Evolutionary conservation across 768 basidiomycete genomes (phyloP), one percentile per base, ranked within the genome.

Genomic region (Clitopilus hobsonii): DNA sequence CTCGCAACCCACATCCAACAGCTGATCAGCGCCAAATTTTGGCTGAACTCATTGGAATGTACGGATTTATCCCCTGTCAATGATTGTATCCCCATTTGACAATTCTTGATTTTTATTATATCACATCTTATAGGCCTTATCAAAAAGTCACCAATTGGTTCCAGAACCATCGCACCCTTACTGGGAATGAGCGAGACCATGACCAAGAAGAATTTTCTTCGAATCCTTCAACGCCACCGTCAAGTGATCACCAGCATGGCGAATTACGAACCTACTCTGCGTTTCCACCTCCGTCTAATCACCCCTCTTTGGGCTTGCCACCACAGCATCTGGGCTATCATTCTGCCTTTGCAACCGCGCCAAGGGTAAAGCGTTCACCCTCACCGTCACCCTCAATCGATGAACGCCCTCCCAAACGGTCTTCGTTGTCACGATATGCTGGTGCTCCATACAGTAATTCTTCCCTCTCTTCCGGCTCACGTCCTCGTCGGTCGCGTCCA

Each of bases 81-180:
- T 56, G 52, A 59, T 65, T 60, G 54, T 60, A 63, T 65, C 71
- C 58, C 65, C 63, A 67, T 62, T 67, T 65, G 63, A 60, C 64
- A 66, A 60, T 66, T 61, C 57, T 59, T 25, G 54, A 54, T 58
- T 68, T 57, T 54, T 51, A 51, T 49, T 41, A 50, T 56, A 38
- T 59, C 53, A 48, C 14, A 32, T 51, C 49, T 16, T 51, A n/a
- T 62, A 91, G 89, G 88, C 85, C 82, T 59, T 80, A 86, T 70
- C 84, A 89, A 69, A 88, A 83, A 54, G 84, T 91, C 55, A 89
- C 85, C 1, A 90, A 91, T 65, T 91, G 89, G 90, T 91, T 91
- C 67, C 89, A 91, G 75, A 89, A 90, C 63, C 88, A 91, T 64
- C 87, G 88, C 62, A 89, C 83, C 67, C 78, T 85, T 59, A 82